These are phyloP conservation scores for Eucalyptus pauciflora DNA, from an alignment of 345 rosid genomes.

Conservation along the genomic window DNA sequence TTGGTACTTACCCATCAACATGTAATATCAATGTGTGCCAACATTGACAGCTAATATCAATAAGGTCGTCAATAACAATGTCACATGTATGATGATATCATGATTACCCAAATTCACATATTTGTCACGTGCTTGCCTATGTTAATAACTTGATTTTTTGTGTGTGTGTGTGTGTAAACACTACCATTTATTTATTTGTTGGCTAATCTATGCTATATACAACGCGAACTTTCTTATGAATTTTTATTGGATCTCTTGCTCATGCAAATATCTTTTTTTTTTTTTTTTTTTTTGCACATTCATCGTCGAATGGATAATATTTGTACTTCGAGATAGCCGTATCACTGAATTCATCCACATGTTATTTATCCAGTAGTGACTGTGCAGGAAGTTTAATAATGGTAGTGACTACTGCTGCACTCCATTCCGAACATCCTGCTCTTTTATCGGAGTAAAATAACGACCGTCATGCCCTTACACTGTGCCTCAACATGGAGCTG, in stretches of 20 bases:
- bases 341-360: neutral
- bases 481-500: neutral
- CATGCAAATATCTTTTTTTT: neutral
- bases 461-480: neutral
- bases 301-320: neutral
- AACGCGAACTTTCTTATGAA: neutral
- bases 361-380: neutral
- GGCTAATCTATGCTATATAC: neutral
- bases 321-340: neutral
- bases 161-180: neutral
- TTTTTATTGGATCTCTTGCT: neutral
- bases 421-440: neutral
- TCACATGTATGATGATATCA: neutral
- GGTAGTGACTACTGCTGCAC: neutral
- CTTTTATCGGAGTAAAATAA: neutral
- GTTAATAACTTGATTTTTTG: no score
- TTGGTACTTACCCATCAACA: neutral
- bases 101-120: neutral
- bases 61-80: no score
- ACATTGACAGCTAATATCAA: neutral
- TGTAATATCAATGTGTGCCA: neutral
- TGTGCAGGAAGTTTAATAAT: neutral
- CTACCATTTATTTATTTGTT: neutral
- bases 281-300: neutral
- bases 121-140: neutral